Evolutionary conservation across 2,329 filamentous ascomycete genomes (phyloP), one percentile per base, ranked within the genome.

Genomic region (Parastagonospora avenae): DNA sequence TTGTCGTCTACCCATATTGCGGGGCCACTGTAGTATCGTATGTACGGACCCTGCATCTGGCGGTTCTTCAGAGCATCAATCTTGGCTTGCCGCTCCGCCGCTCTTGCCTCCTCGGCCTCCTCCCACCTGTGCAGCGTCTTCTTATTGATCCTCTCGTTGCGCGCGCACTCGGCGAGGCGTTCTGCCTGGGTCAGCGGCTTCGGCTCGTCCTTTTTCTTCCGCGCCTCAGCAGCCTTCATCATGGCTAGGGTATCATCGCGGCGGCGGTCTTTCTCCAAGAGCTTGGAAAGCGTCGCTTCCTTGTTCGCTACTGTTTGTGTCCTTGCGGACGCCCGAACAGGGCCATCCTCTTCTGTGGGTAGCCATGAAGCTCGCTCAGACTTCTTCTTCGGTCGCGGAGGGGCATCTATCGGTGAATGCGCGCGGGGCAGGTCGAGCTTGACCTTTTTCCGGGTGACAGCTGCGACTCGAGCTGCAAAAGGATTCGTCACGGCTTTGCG

Each of bases 91-190:
- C 93, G 84, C 67, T 96, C 90, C 64, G 93, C 91, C 60, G 92
- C 89, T 51, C 93, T 86, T 70, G 89, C 86, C 75, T 91, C 92
- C 76, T 99, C 94, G 6, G 91, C 90, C 72, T 91, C 89, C 73
- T 97, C 92, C 92, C 93, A 97, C 48, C 91, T 83, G 68, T 93
- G 97, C 67, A 96, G 77, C 73, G 89, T 97, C 80, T 91, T 95
- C 62, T 88, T 84, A 73, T 99, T 97, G 64, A 87, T 82, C 73
- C 89, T 88, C 74, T 97, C 94, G 6, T 95, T 87, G 45, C 87
- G 78, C 14, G 88, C 90, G 1, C 92, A 92, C 74, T 96, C 91
- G 27, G 85, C 87, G 27, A 97, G 80, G 32, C 92, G 84, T 71
- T 97, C 88, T 38, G 85, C 91, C 74, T 97, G 93, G 5, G 92